Percentiles rank a stretch among this genome's conserved stretches.
Evolutionary conservation across 1,284 basidiomycete species (phyloP).

Genomic region (Boletus smithii): DNA sequence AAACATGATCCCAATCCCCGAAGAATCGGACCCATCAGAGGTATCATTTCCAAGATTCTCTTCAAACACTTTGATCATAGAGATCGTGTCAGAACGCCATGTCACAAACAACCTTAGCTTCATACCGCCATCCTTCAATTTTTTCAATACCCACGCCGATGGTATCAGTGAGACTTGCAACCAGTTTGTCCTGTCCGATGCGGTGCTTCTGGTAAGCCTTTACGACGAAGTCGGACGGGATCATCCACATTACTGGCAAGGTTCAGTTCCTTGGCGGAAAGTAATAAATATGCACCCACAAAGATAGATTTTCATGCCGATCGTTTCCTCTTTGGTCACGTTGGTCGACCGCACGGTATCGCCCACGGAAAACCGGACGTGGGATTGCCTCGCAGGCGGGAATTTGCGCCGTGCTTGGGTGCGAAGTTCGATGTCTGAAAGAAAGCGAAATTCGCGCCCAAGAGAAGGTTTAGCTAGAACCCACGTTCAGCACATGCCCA

Average conservation of each 20-base stretch:
- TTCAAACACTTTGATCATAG: conserved; percentile 1
- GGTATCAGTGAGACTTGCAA: conserved; percentile 1
- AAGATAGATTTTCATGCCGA: background rate
- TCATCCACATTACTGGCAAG: conserved; percentile 3
- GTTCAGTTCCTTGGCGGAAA: background rate
- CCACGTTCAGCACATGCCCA: background rate
- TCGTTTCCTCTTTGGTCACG: background rate
- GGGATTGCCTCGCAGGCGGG: background rate
- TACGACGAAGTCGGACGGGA: background rate
- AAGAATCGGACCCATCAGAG: background rate
- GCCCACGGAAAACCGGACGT: background rate
- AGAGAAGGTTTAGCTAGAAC: background rate
- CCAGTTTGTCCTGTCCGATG: background rate
- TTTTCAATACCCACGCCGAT: background rate
- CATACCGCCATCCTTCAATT: conserved; percentile 1
- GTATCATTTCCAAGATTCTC: background rate
- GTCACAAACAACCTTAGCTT: background rate
- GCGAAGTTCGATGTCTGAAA: conserved; percentile 1
- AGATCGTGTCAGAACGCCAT: background rate
- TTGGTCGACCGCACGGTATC: background rate
- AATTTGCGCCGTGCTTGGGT: background rate
- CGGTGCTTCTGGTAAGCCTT: background rate
- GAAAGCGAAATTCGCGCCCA: background rate
- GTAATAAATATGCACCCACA: background rate
- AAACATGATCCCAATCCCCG: background rate